phyloP scores from a whole-genome alignment of 176 grass and related monocot species.

The Triticum turgidum region DNA sequence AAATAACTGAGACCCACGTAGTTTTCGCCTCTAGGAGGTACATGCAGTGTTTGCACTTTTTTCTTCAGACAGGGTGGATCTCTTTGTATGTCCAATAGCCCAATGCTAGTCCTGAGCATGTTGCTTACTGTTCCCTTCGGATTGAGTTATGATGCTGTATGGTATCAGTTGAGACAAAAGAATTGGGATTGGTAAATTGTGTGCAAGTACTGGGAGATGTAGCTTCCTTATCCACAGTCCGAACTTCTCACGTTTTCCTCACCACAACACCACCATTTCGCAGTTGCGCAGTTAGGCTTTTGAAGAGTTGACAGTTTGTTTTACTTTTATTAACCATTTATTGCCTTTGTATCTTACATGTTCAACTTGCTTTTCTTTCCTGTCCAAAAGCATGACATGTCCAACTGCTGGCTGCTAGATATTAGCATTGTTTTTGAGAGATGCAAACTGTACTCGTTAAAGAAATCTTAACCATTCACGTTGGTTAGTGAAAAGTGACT shows the following conservation, averaged over 20 bases:
- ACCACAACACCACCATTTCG: background rate
- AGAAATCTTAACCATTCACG: background rate
- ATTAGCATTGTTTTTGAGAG: background rate
- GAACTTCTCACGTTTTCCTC: background rate
- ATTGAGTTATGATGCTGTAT: background rate
- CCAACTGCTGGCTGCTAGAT: background rate
- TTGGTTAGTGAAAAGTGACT: background rate
- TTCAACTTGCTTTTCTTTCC: background rate
- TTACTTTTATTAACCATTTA: background rate
- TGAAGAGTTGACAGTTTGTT: slow-evolving; percentile 1
- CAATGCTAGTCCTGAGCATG: background rate
- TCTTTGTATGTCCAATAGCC: background rate
- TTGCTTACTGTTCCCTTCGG: background rate
- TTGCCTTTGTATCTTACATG: background rate
- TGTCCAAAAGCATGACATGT: background rate
- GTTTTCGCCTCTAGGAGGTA: background rate
- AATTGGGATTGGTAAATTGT: background rate
- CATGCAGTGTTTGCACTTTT: background rate
- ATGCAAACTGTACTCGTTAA: slow-evolving; percentile 6
- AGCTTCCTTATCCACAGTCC: background rate
- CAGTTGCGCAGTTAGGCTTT: background rate
- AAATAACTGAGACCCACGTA: background rate
- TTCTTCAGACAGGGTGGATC: background rate
- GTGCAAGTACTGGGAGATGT: background rate
- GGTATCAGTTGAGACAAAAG: background rate